Evolutionary conservation across 2,329 filamentous ascomycete species (phyloP), one percentile per base, ranked within the genome.

Genomic region (Pseudogymnoascus sp.): DNA sequence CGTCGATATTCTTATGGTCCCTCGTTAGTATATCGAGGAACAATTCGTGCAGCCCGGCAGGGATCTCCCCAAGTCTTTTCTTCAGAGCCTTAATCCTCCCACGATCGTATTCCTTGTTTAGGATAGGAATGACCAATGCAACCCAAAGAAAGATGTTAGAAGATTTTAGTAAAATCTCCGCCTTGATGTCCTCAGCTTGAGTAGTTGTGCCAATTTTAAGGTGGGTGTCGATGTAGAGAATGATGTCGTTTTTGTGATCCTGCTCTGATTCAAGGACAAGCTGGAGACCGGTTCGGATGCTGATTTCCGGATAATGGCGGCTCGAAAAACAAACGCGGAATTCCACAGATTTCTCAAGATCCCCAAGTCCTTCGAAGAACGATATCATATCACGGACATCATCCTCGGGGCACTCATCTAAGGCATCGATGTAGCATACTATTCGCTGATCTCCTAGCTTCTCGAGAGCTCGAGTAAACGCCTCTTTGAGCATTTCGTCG

Each of bases 21-120:
- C 82, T 76, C 0, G 64, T 77, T 1, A 86, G 63, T 0, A 86
- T 81, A n/a, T 82, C 73, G 2, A 73, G 74, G 65, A 88, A 86
- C 0, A 87, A 68, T 0, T 80, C 73, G 37, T 75, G 69, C 0
- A 87, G 71, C 0, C 74, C 73, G 8, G 62, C 60, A 1, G 78
- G 79, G 23, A 80, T 75, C 23, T 79, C 75, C 5, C 69, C 25
- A 1, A 82, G 70, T 62, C 70, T 71, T 65, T 70, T 37, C 3
- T 51, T 37, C 7, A 69, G 54, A 10, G 23, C 70, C 70, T 61
- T 67, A 1, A 75, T 66, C 1, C 72, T 67, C 13, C 77, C 74
- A 16, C 37, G 37, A 16, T 39, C 37, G 63, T 67, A 73, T 61
- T 77, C 77, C 51, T 76, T 74, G 60, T 81, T 80, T 1, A 83